A percentile compares a stretch with the other conserved stretches of the same genome.
These are phyloP conservation scores for Aspergillus neoniger DNA, from an alignment of 2,329 filamentous ascomycete genomes.

Conservation along the genomic window DNA sequence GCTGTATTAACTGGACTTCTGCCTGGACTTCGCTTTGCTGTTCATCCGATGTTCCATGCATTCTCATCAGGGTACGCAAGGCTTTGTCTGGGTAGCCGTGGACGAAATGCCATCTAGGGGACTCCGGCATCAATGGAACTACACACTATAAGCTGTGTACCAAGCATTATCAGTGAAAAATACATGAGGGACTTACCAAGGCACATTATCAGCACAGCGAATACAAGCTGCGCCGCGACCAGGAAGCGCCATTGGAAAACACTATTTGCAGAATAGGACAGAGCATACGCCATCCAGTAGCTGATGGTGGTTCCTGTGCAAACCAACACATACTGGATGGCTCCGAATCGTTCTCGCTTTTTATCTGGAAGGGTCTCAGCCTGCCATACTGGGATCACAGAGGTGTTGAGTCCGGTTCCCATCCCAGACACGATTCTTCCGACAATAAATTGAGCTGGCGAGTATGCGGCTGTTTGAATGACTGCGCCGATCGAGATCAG, in stretches of 20 bases:
- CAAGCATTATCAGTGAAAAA: constrained; percentile 13
- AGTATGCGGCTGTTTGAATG: not conserved
- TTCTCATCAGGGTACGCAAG: constrained; percentile 13
- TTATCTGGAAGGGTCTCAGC: constrained; percentile 7
- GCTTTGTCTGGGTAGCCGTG: constrained; percentile 51
- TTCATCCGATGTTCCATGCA: not conserved
- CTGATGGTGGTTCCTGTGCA: not conserved
- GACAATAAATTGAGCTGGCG: not conserved
- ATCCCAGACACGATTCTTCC: constrained; percentile 40
- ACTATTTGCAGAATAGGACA: not conserved
- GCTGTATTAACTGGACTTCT: not conserved
- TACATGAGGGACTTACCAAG: not conserved
- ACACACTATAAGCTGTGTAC: constrained; percentile 21
- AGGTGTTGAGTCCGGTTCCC: constrained; percentile 55
- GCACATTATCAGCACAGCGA: not conserved
- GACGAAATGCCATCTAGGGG: constrained; percentile 55
- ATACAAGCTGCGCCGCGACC: constrained; percentile 18
- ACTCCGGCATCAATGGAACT: constrained; percentile 48
- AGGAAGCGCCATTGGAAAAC: constrained; percentile 32
- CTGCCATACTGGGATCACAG: constrained; percentile 52
- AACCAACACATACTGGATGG: not conserved
- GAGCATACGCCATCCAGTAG: not conserved
- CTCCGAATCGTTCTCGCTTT: not conserved
- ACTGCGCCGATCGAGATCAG: not conserved
- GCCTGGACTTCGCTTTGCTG: not conserved